Evolutionary conservation across 140 eudicot species (phyloP).

Genomic region (Eryngium alpinum): DNA sequence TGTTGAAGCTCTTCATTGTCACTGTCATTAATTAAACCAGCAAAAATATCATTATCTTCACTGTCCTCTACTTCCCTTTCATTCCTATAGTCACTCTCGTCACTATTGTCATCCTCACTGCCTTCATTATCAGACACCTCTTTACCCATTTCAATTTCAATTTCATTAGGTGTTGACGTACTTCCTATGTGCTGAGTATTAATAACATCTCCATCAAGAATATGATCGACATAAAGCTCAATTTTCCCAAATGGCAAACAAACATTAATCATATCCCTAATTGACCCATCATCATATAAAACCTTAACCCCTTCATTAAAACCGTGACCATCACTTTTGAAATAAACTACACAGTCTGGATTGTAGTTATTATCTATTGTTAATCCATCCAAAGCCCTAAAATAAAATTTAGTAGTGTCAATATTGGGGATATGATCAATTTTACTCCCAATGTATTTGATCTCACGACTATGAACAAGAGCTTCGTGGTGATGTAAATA

Average conservation of each 20-base stretch:
- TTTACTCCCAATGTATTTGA: background rate
- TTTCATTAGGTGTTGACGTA: background rate
- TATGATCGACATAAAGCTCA: background rate
- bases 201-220: background rate
- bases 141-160: background rate
- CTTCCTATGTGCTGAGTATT: background rate
- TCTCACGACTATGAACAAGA: too few relatives aligned
- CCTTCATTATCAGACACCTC: background rate
- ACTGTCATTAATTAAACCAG: background rate
- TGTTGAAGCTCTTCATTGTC: background rate
- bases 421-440: background rate
- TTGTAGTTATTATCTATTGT: background rate
- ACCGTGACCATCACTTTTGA: background rate
- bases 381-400: background rate
- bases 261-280: background rate
- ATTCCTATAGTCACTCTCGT: background rate
- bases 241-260: background rate
- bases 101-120: background rate
- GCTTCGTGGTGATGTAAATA: too few relatives aligned
- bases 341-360: background rate
- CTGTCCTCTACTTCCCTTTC: background rate
- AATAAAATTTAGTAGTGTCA: background rate
- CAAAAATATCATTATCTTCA: background rate
- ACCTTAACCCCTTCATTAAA: background rate
- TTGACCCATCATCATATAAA: background rate